phyloP scores from a whole-genome alignment of 768 basidiomycete species.

The Serendipita indica region DNA sequence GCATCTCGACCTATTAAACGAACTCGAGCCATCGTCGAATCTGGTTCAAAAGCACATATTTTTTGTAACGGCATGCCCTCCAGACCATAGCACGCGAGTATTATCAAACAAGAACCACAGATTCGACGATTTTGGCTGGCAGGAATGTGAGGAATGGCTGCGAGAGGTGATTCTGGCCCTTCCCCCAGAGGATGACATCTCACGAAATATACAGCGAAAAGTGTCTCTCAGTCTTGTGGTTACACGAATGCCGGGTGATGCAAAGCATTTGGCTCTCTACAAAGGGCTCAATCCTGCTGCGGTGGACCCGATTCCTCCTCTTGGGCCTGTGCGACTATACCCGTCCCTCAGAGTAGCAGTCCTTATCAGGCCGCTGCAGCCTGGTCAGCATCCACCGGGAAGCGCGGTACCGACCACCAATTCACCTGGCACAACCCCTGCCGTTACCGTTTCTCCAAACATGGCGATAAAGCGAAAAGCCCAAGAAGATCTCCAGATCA shows the following conservation, averaged over 20 bases:
- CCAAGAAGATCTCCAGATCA: background rate
- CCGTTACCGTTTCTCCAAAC: background rate
- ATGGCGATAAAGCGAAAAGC: background rate
- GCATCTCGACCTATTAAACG: background rate
- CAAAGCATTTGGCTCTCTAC: background rate
- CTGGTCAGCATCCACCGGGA: background rate
- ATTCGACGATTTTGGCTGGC: constrained; percentile 4
- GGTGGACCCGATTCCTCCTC: background rate
- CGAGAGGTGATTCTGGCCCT: background rate
- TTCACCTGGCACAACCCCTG: background rate
- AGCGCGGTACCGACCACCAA: background rate
- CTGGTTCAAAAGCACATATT: background rate
- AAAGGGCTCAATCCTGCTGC: background rate
- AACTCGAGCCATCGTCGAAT: background rate
- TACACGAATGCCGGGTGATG: background rate
- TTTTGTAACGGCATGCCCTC: background rate
- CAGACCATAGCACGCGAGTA: background rate
- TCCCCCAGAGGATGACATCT: background rate
- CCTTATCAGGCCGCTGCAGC: background rate
- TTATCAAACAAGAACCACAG: background rate
- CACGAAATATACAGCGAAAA: background rate
- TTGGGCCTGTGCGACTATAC: background rate
- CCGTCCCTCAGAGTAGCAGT: background rate
- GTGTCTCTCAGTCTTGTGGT: background rate
- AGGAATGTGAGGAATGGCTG: constrained; percentile 3